These are phyloP conservation scores for Pythium vanterpoolii DNA, from an alignment of 352 stramenopile species.

Conservation along the genomic window DNA sequence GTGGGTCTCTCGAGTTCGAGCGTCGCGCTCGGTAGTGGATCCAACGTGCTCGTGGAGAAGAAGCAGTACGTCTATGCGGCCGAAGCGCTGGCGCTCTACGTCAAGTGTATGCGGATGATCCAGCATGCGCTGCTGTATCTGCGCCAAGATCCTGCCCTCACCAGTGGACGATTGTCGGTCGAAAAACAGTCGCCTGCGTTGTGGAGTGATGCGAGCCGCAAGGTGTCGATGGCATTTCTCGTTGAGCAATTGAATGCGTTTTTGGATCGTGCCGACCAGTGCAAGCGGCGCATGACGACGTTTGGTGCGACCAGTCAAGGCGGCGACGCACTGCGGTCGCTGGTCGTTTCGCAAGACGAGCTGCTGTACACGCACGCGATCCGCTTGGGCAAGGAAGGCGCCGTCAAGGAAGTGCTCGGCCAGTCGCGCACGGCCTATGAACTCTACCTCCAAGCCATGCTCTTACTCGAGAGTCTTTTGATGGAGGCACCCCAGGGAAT, in stretches of 20 bases:
- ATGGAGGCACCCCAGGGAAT: conserved; percentile 32
- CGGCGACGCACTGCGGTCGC: conserved; percentile 17
- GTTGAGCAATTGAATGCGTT: conserved; percentile 61
- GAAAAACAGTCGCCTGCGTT: conserved; percentile 13
- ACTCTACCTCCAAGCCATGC: conserved; percentile 54
- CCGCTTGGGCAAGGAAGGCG: conserved; percentile 55
- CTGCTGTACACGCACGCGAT: conserved; percentile 63
- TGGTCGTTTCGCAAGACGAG: conserved; percentile 51
- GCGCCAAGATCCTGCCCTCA: conserved; percentile 41
- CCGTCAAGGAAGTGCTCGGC: conserved; percentile 67
- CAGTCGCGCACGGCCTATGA: conserved; percentile 52
- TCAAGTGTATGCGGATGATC: conserved; percentile 66
- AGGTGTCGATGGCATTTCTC: conserved; percentile 57
- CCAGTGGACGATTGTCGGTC: conserved; percentile 12
- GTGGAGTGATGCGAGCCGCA: conserved; percentile 50
- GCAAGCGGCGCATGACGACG: conserved; percentile 46
- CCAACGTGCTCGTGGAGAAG: conserved; percentile 31
- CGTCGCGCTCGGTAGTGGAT: conserved; percentile 31
- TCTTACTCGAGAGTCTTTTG: conserved; percentile 59
- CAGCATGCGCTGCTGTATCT: conserved; percentile 60
- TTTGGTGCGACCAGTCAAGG: conserved; percentile 17
- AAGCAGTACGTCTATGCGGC: conserved; percentile 59
- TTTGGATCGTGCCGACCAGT: conserved; percentile 61
- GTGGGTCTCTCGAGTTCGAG: conserved; percentile 28
- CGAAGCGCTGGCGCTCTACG: conserved; percentile 59